Evolutionary conservation across 78 protist genomes (phyloP).

Genomic region (Acrasis kona): DNA sequence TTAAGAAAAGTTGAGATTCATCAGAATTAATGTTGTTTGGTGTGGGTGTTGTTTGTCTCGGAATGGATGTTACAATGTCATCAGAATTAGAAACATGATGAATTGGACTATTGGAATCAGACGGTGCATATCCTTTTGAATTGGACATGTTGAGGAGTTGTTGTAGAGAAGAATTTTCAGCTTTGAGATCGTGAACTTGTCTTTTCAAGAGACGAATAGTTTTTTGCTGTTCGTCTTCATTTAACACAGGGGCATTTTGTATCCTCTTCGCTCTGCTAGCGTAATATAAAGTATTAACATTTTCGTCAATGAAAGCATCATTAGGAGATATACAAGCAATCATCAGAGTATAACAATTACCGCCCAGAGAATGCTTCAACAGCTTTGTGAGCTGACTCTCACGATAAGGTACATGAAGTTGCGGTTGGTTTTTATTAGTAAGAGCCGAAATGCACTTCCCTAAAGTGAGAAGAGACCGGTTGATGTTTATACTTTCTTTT

Average conservation of each 20-base stretch:
- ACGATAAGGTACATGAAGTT: slow-evolving; percentile 34
- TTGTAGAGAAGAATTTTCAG: not conserved
- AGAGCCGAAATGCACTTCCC: slow-evolving; percentile 22
- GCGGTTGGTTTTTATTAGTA: not conserved
- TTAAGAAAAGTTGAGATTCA: not conserved
- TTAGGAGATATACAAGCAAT: slow-evolving; percentile 26
- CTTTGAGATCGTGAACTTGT: slow-evolving; percentile 4
- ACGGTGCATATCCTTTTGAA: no score
- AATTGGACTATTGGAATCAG: not conserved
- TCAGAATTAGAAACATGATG: not conserved
- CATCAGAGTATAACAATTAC: slow-evolving; percentile 23
- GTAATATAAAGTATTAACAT: slow-evolving; percentile 25
- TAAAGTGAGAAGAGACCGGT: slow-evolving; percentile 30
- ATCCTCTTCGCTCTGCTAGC: slow-evolving; percentile 28
- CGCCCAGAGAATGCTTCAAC: slow-evolving; percentile 34
- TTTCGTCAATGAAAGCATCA: slow-evolving; percentile 26
- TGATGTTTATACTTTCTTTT: slow-evolving; percentile 16
- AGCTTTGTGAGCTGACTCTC: slow-evolving; percentile 25
- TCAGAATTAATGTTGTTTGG: not conserved
- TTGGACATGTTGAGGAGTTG: no score
- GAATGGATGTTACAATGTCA: not conserved
- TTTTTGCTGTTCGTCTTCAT: slow-evolving; percentile 3
- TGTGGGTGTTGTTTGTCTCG: not conserved
- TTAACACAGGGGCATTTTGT: slow-evolving; percentile 15
- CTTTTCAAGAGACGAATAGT: slow-evolving; percentile 5